phyloP scores from a whole-genome alignment of 345 rosid genomes.

The Draba incana region DNA sequence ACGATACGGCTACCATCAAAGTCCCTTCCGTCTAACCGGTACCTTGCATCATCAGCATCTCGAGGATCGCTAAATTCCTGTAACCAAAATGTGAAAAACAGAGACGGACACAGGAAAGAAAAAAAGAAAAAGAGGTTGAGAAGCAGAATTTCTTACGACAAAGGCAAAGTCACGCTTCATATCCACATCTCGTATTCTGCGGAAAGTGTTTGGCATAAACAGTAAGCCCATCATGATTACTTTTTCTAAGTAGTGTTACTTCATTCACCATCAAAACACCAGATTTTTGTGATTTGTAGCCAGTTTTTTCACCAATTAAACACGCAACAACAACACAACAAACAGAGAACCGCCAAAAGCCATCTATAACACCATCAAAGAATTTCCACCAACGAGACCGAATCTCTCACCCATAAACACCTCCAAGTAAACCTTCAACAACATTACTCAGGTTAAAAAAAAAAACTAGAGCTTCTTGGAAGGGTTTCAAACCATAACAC shows the following conservation, averaged over 20 bases:
- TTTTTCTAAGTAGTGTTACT: conserved; percentile 70
- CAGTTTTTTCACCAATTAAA: conserved; percentile 71
- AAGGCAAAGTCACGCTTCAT: conserved; percentile 98
- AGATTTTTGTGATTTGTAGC: conserved; percentile 71
- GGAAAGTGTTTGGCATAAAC: conserved; percentile 87
- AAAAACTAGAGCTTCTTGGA: conserved; percentile 37
- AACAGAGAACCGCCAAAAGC: conserved; percentile 40
- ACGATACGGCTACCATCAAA: conserved; percentile 81
- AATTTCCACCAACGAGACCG: conserved; percentile 69
- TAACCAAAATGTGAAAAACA: conserved; percentile 15
- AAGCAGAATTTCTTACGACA: conserved; percentile 56
- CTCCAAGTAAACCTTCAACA: conserved; percentile 93
- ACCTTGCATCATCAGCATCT: conserved; percentile 92
- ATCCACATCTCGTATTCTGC: conserved; percentile 97
- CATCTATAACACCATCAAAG: conserved; percentile 36
- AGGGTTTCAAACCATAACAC: conserved; percentile 6
- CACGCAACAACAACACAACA: conserved; percentile 66
- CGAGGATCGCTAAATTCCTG: conserved; percentile 92
- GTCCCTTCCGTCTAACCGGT: conserved; percentile 72
- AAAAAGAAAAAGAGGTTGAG: background rate
- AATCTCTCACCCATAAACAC: conserved; percentile 81
- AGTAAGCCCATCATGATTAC: conserved; percentile 74
- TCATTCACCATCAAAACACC: conserved; percentile 89
- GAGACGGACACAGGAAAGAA: conserved; percentile 15
- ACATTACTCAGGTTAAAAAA: conserved; percentile 86